phyloP scores from a whole-genome alignment of 2,329 filamentous ascomycete genomes.

The Neonectria hederae region DNA sequence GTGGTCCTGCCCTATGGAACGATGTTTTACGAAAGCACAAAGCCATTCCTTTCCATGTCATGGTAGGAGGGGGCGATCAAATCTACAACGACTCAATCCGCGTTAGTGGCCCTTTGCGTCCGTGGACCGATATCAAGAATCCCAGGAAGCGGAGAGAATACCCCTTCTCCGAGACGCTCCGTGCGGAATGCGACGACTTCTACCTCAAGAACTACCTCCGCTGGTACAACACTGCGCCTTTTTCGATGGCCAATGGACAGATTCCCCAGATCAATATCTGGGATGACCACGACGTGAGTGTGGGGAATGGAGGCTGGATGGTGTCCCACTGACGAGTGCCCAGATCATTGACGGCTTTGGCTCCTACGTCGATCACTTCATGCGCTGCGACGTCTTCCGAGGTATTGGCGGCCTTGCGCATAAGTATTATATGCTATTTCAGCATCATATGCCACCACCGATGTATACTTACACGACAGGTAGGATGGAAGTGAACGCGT shows the following conservation, averaged over 20 bases:
- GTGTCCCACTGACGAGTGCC: slow-evolving; percentile 51
- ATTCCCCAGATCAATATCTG: slow-evolving; percentile 98
- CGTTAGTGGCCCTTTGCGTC: slow-evolving; percentile 81
- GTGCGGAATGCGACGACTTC: slow-evolving; percentile 86
- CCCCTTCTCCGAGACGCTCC: slow-evolving; percentile 81
- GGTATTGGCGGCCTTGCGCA: slow-evolving; percentile 92
- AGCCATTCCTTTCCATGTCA: slow-evolving; percentile 88
- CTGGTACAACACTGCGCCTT: slow-evolving; percentile 86
- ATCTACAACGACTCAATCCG: slow-evolving; percentile 96
- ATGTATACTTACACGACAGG: slow-evolving; percentile 78
- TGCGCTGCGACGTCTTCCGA: slow-evolving; percentile 90
- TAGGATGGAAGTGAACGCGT: slow-evolving; percentile 19
- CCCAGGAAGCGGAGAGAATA: slow-evolving; percentile 82
- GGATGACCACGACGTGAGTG: slow-evolving; percentile 87
- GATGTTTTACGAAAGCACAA: slow-evolving; percentile 87
- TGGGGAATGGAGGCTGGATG: background rate
- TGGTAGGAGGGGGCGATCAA: slow-evolving; percentile 93
- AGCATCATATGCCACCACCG: slow-evolving; percentile 90
- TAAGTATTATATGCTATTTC: slow-evolving; percentile 98
- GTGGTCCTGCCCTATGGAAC: slow-evolving; percentile 93
- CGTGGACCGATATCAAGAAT: slow-evolving; percentile 86
- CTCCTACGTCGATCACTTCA: slow-evolving; percentile 93
- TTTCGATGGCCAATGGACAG: slow-evolving; percentile 85
- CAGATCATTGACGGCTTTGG: slow-evolving; percentile 92
- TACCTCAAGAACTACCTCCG: slow-evolving; percentile 90